Base-by-base conservation (phyloP, 2,329 filamentous ascomycete genomes). In the Penicillium sp. region DNA sequence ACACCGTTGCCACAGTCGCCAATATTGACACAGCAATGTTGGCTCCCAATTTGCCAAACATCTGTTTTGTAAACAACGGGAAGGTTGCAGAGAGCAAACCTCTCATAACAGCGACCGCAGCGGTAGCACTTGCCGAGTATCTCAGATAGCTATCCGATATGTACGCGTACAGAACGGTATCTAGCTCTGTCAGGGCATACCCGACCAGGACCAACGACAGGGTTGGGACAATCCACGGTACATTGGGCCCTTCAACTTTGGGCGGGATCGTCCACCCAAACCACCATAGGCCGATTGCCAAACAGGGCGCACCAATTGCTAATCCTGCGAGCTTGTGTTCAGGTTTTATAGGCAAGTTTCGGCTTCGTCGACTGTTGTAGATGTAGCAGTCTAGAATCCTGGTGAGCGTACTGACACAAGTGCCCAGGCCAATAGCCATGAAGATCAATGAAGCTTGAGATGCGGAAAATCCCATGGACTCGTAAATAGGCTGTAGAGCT, bases 271-370 rank as follows among this genome's bases (percentile, higher is more conserved):
- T 80, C 70, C 75, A 77, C 4, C 75, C 75, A 54, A 82, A 80
- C 71, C 73, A 76, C 73, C 77, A 79, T 1, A 82, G 69, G 0
- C 75, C 77, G 20, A 75, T 61, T 3, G 78, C 75, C 4, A 81
- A 68, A 9, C 73, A 64, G 1, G 79, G 78, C 0, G 76, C 76
- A 1, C 77, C 80, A 20, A 81, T 64, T 18, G 69, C 69, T 49
- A 81, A 77, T 6, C 78, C 79, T 12, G 69, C 58, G 5, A 82
- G 70, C 49, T 81, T 81, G 64, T 81, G 73, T 65, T 82, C 80
- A 0, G 78, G 78, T 18, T 69, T 63, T 15, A 73, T 54, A 8
- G 62, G 54, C 1, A 58, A 57, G 15, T 63, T 59, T 6, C 64
- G 54, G 12, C 52, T 57, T 25, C 63, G 57, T 27, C 59, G 60